phyloP scores from a whole-genome alignment of 2,329 filamentous ascomycete species.

The Fusarium tjaetaba region DNA sequence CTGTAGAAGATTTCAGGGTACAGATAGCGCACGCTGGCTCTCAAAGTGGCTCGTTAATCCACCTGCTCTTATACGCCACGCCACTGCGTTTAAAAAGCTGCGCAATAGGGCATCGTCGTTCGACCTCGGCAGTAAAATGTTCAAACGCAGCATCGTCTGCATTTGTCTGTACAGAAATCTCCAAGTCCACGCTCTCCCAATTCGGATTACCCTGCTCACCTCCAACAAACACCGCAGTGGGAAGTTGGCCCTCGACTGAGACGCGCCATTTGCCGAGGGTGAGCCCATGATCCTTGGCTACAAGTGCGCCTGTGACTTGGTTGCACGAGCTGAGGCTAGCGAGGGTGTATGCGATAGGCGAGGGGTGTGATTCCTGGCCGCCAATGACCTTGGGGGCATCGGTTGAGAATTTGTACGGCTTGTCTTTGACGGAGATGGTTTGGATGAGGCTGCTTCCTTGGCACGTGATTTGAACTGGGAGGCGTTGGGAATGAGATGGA shows the following conservation, averaged over 20 bases:
- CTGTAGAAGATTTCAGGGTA: fast-evolving
- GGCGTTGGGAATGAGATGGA: not conserved
- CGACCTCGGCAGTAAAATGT: not conserved
- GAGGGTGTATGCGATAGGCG: not conserved
- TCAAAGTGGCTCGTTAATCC: not conserved
- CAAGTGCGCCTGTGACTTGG: not conserved
- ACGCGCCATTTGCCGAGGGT: not conserved
- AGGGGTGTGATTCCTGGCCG: not conserved
- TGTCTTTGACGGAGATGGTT: not conserved
- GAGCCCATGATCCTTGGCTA: not conserved
- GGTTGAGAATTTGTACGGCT: not conserved
- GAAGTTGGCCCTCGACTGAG: not conserved
- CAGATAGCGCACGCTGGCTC: fast-evolving
- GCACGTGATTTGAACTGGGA: not conserved
- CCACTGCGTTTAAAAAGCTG: not conserved
- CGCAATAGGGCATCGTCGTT: not conserved
- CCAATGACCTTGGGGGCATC: not conserved
- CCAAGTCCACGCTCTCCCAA: not conserved
- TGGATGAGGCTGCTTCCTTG: not conserved
- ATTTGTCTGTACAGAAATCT: not conserved
- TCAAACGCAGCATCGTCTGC: not conserved
- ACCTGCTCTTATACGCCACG: not conserved
- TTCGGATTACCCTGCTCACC: not conserved
- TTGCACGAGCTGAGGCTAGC: not conserved
- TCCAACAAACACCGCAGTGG: not conserved